Percentiles rank a stretch among this genome's conserved stretches.
phyloP scores from a whole-genome alignment of 352 stramenopile species.

The Elongisporangium undulatum region DNA sequence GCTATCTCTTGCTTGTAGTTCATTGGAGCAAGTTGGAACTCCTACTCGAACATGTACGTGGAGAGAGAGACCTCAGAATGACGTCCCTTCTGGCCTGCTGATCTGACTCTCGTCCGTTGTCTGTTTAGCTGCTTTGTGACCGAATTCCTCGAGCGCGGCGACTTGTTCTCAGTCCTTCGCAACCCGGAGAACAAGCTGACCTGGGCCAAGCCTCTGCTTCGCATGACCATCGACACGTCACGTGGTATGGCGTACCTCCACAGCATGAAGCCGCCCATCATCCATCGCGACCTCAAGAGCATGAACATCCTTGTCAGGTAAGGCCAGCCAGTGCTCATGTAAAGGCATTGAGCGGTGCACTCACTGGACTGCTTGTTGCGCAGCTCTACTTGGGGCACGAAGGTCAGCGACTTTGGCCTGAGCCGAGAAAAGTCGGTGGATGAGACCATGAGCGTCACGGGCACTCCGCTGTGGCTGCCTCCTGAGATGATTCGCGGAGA shows the following conservation, averaged over 20 bases:
- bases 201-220: conserved; percentile 82
- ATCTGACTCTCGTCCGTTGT: background rate
- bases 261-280: conserved; percentile 96
- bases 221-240: conserved; percentile 89
- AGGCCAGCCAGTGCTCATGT: background rate
- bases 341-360: background rate
- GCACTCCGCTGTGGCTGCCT: conserved; percentile 78
- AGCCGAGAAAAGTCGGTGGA: conserved; percentile 95
- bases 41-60: conserved; percentile 88
- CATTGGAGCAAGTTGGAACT: conserved; percentile 89
- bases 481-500: conserved; percentile 89
- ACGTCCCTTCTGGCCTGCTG: conserved; percentile 4
- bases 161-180: conserved; percentile 77
- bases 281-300: conserved; percentile 98
- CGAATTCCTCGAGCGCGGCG: conserved; percentile 81
- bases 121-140: conserved; percentile 80
- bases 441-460: conserved; percentile 92
- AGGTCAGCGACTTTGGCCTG: conserved; percentile 98
- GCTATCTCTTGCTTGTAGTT: conserved; percentile 37
- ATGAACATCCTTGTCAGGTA: conserved; percentile 89
- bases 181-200: conserved; percentile 79
- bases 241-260: conserved; percentile 98
- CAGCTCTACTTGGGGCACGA: conserved; percentile 83
- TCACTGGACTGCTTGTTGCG: conserved; percentile 6
- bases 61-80: background rate